A percentile compares a stretch with the other conserved stretches of the same genome.
Conservation (phyloP, 805 yeast genomes). For the Grigorovia jiainica region DNA sequence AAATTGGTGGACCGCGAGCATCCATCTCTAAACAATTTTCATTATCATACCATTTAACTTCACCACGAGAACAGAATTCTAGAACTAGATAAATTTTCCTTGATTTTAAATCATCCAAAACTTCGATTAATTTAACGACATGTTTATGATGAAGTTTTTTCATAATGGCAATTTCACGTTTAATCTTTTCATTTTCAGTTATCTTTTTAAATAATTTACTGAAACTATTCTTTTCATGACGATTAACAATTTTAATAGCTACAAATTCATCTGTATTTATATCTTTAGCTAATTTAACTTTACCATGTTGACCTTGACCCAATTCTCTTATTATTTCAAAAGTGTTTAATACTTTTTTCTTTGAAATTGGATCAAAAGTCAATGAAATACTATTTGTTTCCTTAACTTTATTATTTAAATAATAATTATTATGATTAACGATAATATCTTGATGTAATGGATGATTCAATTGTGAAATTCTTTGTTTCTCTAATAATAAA, state of each 20-base stretch:
- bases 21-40: constrained; percentile 33
- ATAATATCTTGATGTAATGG: constrained; percentile 31
- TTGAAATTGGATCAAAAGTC: constrained; percentile 82
- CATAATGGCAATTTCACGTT: constrained; percentile 88
- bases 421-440: neutral
- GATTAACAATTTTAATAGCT: constrained; percentile 87
- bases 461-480: constrained; percentile 33
- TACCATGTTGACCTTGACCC: constrained; percentile 97
- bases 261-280: constrained; percentile 52
- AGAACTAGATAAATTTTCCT: constrained; percentile 83
- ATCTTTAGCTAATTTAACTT: constrained; percentile 84
- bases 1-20: constrained; percentile 51
- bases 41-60: constrained; percentile 61
- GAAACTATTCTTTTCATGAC: constrained; percentile 37
- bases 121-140: constrained; percentile 78
- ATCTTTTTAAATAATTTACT: constrained; percentile 18
- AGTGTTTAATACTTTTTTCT: constrained; percentile 75
- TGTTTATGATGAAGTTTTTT: constrained; percentile 89
- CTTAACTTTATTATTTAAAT: constrained; percentile 41
- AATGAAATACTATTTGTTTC: constrained; percentile 76
- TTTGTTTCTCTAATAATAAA: constrained; percentile 33
- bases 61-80: constrained; percentile 88
- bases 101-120: constrained; percentile 75
- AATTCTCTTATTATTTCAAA: constrained; percentile 83
- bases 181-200: constrained; percentile 63